Evolutionary conservation across 352 stramenopile genomes (phyloP), one percentile per base, ranked within the genome.

Genomic region (Globisporangium sylvaticum): DNA sequence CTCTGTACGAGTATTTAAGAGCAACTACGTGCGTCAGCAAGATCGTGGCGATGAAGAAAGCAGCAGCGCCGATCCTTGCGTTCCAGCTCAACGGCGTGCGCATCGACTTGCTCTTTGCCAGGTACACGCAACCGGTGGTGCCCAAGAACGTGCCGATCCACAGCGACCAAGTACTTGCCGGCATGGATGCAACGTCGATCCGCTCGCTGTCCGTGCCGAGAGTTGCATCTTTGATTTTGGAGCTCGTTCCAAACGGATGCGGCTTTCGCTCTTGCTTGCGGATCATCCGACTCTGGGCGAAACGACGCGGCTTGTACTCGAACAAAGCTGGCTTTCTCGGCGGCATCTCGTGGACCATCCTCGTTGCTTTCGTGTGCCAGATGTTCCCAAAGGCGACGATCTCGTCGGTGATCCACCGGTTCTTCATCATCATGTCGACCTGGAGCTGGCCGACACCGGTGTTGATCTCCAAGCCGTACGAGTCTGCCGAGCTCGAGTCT

Each of bases 331-430:
- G 88, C 3, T 96, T 87, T 39, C 73, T 96, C 0, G 87, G 88
- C 7, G 88, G 88, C 50, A 85, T 95, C 32, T 94, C 85, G 42
- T 96, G 87, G 87, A 89, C 83, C n/a, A 75, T 96, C 32, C 72
- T 96, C 5, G 88, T 94, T 9, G 89, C 86, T 4, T 94, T 95
- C 56, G 74, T 94, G 18, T 96, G 87, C 57, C 88, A 96, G 81
- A 89, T 95, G 83, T 91, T 94, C 61, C 88, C 87, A 2, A 84
- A 87, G 53, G 88, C 87, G 3, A 88, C 79, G 29, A 79, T 91
- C 54, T 88, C 83, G 44, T 79, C 76, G 8, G 64, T 94, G 8
- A 76, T 94, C 62, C 82, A 94, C 65, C 82, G 80, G 1, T 95
- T 96, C 72, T 96, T 96, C 66, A 80, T 75, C 3, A 76, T 96